Base-by-base conservation (phyloP, 495 filamentous ascomycete species). In the Lineolata rhizophorae region DNA sequence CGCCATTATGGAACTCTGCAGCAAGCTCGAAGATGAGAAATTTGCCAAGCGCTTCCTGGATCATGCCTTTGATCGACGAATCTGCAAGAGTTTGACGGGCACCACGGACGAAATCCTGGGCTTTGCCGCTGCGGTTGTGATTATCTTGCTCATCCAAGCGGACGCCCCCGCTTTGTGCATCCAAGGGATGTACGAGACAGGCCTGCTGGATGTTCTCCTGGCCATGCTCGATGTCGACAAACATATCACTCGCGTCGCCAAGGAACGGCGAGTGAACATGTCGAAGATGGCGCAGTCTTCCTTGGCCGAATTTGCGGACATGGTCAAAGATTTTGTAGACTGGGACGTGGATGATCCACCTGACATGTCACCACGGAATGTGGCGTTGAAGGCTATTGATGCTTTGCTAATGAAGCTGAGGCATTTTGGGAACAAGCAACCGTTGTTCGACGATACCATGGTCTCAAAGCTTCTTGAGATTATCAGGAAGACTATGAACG, bases 31-130 rank as follows among this genome's bases (percentile, higher is more conserved):
- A n/a, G 55, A 60, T 34, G 82, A 80, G 46, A 59, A 83, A 29
- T 60, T 68, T 29, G 64, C 85, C 14, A 65, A 67, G 31, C 73
- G 78, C 19, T 81, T 92, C 38, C 56, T 76, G 4, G 72, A 85
- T 29, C 68, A 76, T 37, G 67, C 66, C n/a, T 67, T 77, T 29
- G 76, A 76, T 34, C 58, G 61, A 25, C 64, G 66, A 19, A 54
- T 95, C 1, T 61, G 83, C 29, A 51, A 56, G 20, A 56, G 57
- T 16, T 46, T 73, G 5, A 20, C 2, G 9, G 38, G 32, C 15
- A 14, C 20, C 2, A 16, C 33, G 0, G 51, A 52, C 35, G 21
- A 49, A 13, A 59, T 80, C 22, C 59, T 65, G 29, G 62, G 61
- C 13, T 72, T 64, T 36, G 48, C 63, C n/a, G 56, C 73, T 22